phyloP scores from a whole-genome alignment of 768 basidiomycete species.

The Terana coerulea region DNA sequence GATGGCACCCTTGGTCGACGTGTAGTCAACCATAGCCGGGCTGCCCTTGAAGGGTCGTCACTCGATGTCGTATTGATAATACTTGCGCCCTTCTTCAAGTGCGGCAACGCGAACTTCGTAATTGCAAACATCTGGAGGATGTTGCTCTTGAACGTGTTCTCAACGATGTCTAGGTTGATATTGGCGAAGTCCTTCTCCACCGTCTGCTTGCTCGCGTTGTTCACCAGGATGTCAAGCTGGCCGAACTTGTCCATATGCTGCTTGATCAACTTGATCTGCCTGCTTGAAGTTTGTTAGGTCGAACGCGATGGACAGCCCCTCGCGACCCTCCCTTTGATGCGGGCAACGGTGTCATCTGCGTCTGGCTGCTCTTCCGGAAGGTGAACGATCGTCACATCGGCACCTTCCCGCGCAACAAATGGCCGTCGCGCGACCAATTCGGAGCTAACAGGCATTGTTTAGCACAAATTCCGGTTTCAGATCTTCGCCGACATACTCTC shows the following conservation, averaged over 20 bases:
- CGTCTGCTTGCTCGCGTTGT: slow-evolving; percentile 53
- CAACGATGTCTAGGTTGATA: slow-evolving; percentile 49
- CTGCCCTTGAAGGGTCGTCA: slow-evolving; percentile 46
- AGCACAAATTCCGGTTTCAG: too few relatives aligned
- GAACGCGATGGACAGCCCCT: slow-evolving; percentile 32
- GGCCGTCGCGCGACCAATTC: slow-evolving; percentile 49
- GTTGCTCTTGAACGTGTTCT: slow-evolving; percentile 54
- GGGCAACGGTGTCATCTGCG: slow-evolving; percentile 44
- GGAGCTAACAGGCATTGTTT: too few relatives aligned
- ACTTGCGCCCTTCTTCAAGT: slow-evolving; percentile 51
- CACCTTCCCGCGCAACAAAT: slow-evolving; percentile 53
- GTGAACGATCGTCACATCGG: slow-evolving; percentile 50
- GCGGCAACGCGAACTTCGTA: slow-evolving; percentile 52
- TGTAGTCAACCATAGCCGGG: slow-evolving; percentile 42
- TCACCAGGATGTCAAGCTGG: slow-evolving; percentile 53
- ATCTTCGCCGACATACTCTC: slow-evolving; percentile 19
- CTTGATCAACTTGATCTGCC: slow-evolving; percentile 33
- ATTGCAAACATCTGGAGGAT: slow-evolving; percentile 58
- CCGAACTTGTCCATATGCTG: slow-evolving; percentile 43
- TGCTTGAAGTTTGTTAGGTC: slow-evolving; percentile 46
- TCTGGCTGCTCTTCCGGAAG: slow-evolving; percentile 55
- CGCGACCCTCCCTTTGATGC: slow-evolving; percentile 39
- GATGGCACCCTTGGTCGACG: slow-evolving; percentile 59
- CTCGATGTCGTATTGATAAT: slow-evolving; percentile 64
- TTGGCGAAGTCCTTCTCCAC: slow-evolving; percentile 42